phyloP scores from a whole-genome alignment of 2,329 filamentous ascomycete genomes.

The Aureobasidium leucospermi region DNA sequence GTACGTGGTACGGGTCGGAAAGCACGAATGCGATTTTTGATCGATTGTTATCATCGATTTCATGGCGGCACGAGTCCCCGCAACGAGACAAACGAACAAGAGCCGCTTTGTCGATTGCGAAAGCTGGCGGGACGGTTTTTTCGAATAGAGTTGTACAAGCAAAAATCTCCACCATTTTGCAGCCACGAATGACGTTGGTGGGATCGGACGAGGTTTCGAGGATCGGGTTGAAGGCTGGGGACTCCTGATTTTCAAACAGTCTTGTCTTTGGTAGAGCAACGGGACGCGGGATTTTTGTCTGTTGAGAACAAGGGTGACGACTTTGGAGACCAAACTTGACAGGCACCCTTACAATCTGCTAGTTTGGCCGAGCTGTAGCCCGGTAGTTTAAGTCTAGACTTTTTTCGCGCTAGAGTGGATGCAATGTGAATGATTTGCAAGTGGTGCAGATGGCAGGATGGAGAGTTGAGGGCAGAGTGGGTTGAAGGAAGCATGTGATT shows the following conservation, averaged over 20 bases:
- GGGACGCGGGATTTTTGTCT: conserved; percentile 7
- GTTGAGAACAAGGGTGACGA: background rate
- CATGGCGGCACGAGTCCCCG: background rate
- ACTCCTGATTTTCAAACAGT: background rate
- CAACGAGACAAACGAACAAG: background rate
- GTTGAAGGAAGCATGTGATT: conserved; percentile 6
- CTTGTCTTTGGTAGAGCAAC: conserved; percentile 1
- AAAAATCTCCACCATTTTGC: conserved; percentile 7
- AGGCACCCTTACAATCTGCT: conserved; percentile 9
- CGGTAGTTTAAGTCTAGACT: conserved; percentile 9
- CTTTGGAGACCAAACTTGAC: conserved; percentile 4
- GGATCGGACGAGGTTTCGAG: background rate
- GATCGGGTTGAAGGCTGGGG: conserved; percentile 10
- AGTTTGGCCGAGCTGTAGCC: conserved; percentile 10
- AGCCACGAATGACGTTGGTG: conserved; percentile 9
- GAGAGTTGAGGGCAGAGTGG: background rate
- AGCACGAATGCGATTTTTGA: background rate
- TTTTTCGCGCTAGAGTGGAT: background rate
- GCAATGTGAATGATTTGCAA: conserved; percentile 4
- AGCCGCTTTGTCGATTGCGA: background rate
- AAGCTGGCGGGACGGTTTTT: background rate
- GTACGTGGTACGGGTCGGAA: background rate
- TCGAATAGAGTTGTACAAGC: conserved; percentile 10
- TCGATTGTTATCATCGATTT: background rate
- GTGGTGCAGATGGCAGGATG: conserved; percentile 1